Evolutionary conservation across 1,284 basidiomycete species (phyloP).

Genomic region (Ganoderma multipileum): DNA sequence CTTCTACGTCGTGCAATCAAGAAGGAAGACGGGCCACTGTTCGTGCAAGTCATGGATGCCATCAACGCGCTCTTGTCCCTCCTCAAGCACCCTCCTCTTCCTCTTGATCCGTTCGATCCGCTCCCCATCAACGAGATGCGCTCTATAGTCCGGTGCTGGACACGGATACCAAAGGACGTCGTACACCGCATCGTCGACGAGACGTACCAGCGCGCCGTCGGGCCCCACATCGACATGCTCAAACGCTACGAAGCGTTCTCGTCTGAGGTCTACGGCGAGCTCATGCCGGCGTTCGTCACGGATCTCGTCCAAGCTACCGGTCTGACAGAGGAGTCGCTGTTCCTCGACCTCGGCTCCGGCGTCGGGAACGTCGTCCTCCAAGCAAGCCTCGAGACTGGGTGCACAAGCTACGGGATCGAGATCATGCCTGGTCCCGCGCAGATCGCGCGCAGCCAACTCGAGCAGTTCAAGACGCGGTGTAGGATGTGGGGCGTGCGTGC

Average conservation of each 20-base stretch:
- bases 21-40: slow-evolving; percentile 70
- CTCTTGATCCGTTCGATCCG: slow-evolving; percentile 53
- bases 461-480: slow-evolving; percentile 68
- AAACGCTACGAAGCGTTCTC: slow-evolving; percentile 78
- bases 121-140: slow-evolving; percentile 55
- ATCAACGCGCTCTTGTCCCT: slow-evolving; percentile 64
- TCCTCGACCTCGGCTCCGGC: slow-evolving; percentile 81
- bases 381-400: slow-evolving; percentile 77
- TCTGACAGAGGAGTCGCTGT: slow-evolving; percentile 65
- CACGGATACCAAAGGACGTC: slow-evolving; percentile 60
- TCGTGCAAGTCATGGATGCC: slow-evolving; percentile 60
- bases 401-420: slow-evolving; percentile 76
- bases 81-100: slow-evolving; percentile 68
- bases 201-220: slow-evolving; percentile 80
- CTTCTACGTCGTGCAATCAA: slow-evolving; percentile 69
- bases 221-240: slow-evolving; percentile 69
- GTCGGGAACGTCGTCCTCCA: slow-evolving; percentile 83
- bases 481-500: slow-evolving; percentile 78
- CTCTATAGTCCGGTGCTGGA: slow-evolving; percentile 56
- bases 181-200: slow-evolving; percentile 77
- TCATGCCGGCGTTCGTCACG: slow-evolving; percentile 72
- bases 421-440: slow-evolving; percentile 65
- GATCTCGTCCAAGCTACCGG: slow-evolving; percentile 67
- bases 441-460: slow-evolving; percentile 66
- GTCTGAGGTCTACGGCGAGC: slow-evolving; percentile 78